These are phyloP conservation scores for Sonneratia alba DNA, from an alignment of 345 rosid species.

Conservation along the genomic window DNA sequence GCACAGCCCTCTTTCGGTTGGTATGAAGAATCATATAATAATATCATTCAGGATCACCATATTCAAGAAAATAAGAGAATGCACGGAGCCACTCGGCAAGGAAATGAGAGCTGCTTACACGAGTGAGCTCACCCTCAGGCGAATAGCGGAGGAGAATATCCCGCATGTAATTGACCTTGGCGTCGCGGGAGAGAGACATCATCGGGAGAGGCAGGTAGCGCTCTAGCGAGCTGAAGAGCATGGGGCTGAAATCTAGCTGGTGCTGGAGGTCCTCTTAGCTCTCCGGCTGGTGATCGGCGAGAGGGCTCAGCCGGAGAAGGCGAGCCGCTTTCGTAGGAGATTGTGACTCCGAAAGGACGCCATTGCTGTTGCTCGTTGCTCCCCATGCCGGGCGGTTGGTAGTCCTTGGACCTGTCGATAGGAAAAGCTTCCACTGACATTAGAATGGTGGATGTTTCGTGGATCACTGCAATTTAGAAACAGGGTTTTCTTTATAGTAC, in stretches of 20 bases:
- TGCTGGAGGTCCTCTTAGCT: constrained; percentile 61
- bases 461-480: not conserved
- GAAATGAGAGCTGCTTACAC: constrained; percentile 30
- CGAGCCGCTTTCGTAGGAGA: constrained; percentile 16
- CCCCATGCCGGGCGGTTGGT: constrained; percentile 6
- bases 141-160: constrained; percentile 63
- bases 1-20: too few relatives aligned
- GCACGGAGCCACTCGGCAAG: not conserved
- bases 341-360: constrained; percentile 13
- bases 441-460: not conserved
- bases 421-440: constrained; percentile 31
- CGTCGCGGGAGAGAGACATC: constrained; percentile 40
- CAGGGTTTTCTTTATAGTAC: not conserved
- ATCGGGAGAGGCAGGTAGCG: constrained; percentile 55
- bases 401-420: constrained; percentile 12
- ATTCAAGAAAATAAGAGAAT: too few relatives aligned
- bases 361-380: constrained; percentile 19
- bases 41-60: too few relatives aligned
- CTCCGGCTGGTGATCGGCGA: constrained; percentile 56
- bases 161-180: constrained; percentile 54
- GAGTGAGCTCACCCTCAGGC: constrained; percentile 59
- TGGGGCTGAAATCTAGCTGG: constrained; percentile 50
- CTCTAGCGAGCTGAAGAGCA: constrained; percentile 77
- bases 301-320: constrained; percentile 50
- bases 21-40: too few relatives aligned